Base-by-base conservation (phyloP, 345 rosid species). In the Populus deltoides region DNA sequence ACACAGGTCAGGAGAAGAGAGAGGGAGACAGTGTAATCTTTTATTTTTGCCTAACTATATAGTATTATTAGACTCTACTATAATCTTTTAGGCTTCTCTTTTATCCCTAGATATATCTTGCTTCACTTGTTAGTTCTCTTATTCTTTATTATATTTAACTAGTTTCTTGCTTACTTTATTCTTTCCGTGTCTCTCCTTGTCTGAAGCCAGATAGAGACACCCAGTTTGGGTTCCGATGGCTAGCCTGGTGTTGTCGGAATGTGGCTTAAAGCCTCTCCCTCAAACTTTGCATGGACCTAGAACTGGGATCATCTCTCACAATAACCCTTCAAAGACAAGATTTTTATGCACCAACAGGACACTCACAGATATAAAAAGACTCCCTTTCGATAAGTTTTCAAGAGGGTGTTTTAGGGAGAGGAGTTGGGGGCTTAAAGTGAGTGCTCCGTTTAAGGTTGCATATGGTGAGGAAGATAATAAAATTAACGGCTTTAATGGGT, bases 221-320 rank as follows among this genome's bases (percentile, higher is more conserved):
- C 51, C 78, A 25, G 47, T 83, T 70, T 77, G 82, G 85, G 78
- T 75, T 87, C 79, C 80, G 84, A 90, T 92, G 98, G 93, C 90
- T 87, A 88, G 88, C 81, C 87, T 86, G 84, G 88, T 89, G 49
- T 77, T 90, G 69, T 85, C 93, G 66, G 89, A 92, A 89, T 89
- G 91, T 84, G 97, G 97, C 13, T 70, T 91, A 71, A 90, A 86
- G 83, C 94, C 95, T n/a, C 90, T 87, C 39, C 92, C 95, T 75
- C 80, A 68, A 57, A 8, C 81, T 75, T 82, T 79, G 71, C 31
- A 88, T 20, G 73, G 78, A 80, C 92, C 85, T 83, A 77, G 84
- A 83, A 77, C 83, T 71, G 88, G 75, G 67, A 18, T 68, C 55
- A 8, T 81, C 63, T 77, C 85, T n/a, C 35, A 27, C 43, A 83